phyloP scores from a whole-genome alignment of 2,329 filamentous ascomycete species.

The Hypoxylon sp. region DNA sequence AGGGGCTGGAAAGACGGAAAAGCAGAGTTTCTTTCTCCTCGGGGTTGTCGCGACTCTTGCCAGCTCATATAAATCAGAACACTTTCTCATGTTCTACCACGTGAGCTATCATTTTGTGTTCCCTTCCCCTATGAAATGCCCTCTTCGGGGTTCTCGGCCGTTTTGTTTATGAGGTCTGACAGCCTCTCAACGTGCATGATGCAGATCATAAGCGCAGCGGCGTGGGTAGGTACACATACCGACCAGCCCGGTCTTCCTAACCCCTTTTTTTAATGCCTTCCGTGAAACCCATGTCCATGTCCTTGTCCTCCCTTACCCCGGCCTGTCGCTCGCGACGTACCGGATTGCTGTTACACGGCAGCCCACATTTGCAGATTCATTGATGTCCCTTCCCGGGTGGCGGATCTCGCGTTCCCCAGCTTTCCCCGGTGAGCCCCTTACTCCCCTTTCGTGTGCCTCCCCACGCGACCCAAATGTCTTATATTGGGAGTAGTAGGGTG shows the following conservation, averaged over 20 bases:
- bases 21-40: slow-evolving; percentile 12
- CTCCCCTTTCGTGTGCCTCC: slow-evolving; percentile 9
- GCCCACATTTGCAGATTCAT: slow-evolving; percentile 4
- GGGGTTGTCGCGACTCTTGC: not conserved
- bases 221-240: slow-evolving; percentile 20
- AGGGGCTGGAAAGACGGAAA: slow-evolving; percentile 11
- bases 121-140: slow-evolving; percentile 8
- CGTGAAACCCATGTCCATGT: slow-evolving; percentile 14
- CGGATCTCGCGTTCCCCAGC: slow-evolving; percentile 33
- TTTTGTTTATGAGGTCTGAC: slow-evolving; percentile 12
- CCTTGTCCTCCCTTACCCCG: slow-evolving; percentile 1
- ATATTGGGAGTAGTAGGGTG: slow-evolving; percentile 7
- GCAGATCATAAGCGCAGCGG: slow-evolving; percentile 29
- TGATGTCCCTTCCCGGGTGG: slow-evolving; percentile 37
- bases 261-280: not conserved
- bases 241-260: not conserved
- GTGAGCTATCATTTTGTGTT: slow-evolving; percentile 38
- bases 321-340: not conserved
- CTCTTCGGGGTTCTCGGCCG: slow-evolving; percentile 15
- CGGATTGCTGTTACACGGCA: slow-evolving; percentile 36
- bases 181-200: slow-evolving; percentile 32
- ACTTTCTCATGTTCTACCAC: slow-evolving; percentile 39
- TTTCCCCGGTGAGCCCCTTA: slow-evolving; percentile 6
- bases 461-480: slow-evolving; percentile 21
- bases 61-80: slow-evolving; percentile 13